A percentile compares a stretch with the other conserved stretches of the same genome.
Conservation (phyloP, 176 grass and related monocot species). For the Urochloa ruziziensis region DNA sequence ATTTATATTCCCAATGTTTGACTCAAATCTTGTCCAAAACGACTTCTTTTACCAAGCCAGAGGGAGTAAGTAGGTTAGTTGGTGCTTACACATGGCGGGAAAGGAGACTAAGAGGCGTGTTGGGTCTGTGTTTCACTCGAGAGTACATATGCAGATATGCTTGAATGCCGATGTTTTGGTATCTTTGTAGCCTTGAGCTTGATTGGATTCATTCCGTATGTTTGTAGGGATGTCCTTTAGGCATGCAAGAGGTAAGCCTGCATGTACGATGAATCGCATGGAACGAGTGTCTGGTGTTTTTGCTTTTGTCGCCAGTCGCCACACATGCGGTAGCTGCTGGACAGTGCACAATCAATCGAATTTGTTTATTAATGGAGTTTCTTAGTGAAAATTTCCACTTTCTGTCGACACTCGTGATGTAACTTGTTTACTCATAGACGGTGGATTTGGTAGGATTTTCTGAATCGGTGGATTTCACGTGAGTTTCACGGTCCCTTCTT, state of each 20-base stretch:
- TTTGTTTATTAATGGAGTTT: not conserved
- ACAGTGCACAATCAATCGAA: not conserved
- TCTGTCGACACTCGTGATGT: too few relatives aligned
- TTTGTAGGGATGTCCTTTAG: not conserved
- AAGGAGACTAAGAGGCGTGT: not conserved
- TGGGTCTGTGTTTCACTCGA: not conserved
- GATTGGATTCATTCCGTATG: not conserved
- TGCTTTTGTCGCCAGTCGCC: not conserved
- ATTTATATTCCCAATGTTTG: too few relatives aligned
- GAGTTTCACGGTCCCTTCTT: not conserved
- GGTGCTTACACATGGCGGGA: not conserved
- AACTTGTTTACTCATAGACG: not conserved
- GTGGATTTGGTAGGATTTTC: slow-evolving; percentile 5
- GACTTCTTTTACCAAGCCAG: too few relatives aligned
- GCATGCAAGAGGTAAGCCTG: not conserved
- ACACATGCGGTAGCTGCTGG: not conserved
- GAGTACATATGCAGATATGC: not conserved
- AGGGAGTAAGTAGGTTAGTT: not conserved
- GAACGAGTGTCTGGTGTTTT: not conserved
- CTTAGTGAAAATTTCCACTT: not conserved
- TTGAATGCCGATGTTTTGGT: not conserved
- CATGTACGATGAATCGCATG: not conserved
- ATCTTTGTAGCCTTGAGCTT: not conserved
- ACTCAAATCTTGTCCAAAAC: too few relatives aligned
- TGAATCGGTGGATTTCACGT: not conserved